Percentiles rank a stretch among this genome's conserved stretches.
Evolutionary conservation across 345 rosid genomes (phyloP).

Genomic region (Psidium friedrichsthalianum): DNA sequence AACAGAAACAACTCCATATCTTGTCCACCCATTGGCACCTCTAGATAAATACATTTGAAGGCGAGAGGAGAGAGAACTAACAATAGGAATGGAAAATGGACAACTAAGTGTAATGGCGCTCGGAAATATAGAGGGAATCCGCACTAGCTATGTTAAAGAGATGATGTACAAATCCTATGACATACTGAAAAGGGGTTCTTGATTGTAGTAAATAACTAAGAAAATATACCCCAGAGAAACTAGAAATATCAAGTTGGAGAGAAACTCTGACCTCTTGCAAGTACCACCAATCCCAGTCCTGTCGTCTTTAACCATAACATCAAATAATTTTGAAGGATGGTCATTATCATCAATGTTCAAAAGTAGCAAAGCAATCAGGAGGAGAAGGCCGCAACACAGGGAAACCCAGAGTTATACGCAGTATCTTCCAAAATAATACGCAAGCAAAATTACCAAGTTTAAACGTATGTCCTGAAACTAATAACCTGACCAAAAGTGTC

Average conservation of each 20-base stretch:
- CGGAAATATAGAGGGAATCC: neutral
- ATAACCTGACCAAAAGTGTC: neutral
- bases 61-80: neutral
- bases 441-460: neutral
- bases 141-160: neutral
- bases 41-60: neutral
- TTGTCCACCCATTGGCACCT: neutral
- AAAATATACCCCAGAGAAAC: neutral
- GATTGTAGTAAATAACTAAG: no score
- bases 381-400: neutral
- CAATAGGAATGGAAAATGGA: neutral
- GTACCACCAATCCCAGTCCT: neutral
- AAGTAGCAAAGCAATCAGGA: neutral
- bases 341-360: neutral
- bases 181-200: no score
- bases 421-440: neutral
- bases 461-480: neutral
- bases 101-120: neutral
- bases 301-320: neutral
- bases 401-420: neutral
- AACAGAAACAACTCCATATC: neutral
- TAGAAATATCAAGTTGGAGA: neutral
- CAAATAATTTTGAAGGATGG: neutral
- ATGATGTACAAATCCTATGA: neutral
- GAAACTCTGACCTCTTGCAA: neutral